Percentiles rank a stretch among this genome's conserved stretches.
These are phyloP conservation scores for Teratosphaeria epicoccoides DNA, from an alignment of 2,329 filamentous ascomycete species.

Conservation along the genomic window DNA sequence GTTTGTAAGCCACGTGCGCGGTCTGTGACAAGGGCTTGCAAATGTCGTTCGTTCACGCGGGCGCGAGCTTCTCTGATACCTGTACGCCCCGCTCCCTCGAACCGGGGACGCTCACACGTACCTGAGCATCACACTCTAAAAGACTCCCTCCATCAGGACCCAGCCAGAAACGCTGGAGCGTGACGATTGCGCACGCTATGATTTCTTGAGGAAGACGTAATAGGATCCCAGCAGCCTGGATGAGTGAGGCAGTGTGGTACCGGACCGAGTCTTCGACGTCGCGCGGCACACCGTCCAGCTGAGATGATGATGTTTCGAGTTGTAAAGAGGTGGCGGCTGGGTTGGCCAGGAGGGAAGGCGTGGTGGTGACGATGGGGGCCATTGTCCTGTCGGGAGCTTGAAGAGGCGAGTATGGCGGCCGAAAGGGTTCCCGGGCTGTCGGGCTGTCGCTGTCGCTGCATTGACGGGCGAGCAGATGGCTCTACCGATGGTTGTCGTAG, in stretches of 20 bases:
- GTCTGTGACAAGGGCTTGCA: not conserved
- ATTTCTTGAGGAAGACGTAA: conserved; percentile 76
- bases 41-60: not conserved
- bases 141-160: conserved; percentile 41
- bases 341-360: conserved; percentile 48
- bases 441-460: not conserved
- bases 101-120: conserved; percentile 7
- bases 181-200: conserved; percentile 72
- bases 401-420: not conserved
- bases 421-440: not conserved
- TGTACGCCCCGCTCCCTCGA: too few species aligned
- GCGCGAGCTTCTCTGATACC: too few species aligned
- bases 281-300: conserved; percentile 47
- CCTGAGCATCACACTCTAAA: conserved; percentile 43
- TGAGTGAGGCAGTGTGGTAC: conserved; percentile 60
- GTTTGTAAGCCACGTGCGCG: not conserved
- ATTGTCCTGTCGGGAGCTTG: not conserved
- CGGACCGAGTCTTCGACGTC: conserved; percentile 64
- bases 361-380: not conserved
- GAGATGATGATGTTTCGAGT: conserved; percentile 48
- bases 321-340: conserved; percentile 63
- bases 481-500: too few species aligned
- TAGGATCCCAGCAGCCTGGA: conserved; percentile 69
- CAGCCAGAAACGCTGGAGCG: conserved; percentile 75
- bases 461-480: not conserved